phyloP scores from a whole-genome alignment of 2,329 filamentous ascomycete genomes.

The Stagonosporopsis tanaceti region DNA sequence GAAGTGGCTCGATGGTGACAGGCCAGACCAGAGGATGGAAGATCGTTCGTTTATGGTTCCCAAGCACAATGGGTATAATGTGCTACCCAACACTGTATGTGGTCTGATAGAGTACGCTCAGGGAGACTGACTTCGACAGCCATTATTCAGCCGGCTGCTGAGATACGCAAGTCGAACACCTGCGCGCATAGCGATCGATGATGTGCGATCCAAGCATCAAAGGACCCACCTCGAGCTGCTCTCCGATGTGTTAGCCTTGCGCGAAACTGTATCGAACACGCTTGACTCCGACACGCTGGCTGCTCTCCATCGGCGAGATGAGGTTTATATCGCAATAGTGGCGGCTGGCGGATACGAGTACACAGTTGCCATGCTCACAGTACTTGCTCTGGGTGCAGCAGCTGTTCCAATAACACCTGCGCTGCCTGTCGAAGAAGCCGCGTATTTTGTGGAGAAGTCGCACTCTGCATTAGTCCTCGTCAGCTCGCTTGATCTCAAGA shows the following conservation, averaged over 20 bases:
- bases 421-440: conserved; percentile 54
- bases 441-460: conserved; percentile 56
- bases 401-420: conserved; percentile 56
- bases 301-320: conserved; percentile 45
- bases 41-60: conserved; percentile 41
- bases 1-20: conserved; percentile 2
- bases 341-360: conserved; percentile 59
- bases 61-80: conserved; percentile 35
- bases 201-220: conserved; percentile 48
- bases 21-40: conserved; percentile 29
- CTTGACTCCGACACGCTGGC: conserved; percentile 38
- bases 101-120: background rate
- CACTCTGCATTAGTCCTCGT: conserved; percentile 50
- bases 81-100: conserved; percentile 45
- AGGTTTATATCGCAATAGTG: conserved; percentile 56
- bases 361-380: conserved; percentile 57
- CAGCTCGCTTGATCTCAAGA: conserved; percentile 45
- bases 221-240: conserved; percentile 55
- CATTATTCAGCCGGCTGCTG: conserved; percentile 53
- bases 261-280: conserved; percentile 45
- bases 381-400: conserved; percentile 57
- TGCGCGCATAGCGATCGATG: conserved; percentile 50
- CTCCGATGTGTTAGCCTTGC: conserved; percentile 55
- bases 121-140: conserved; percentile 24
- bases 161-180: conserved; percentile 49